Evolutionary conservation across 495 filamentous ascomycete species (phyloP).

Genomic region (Beverwykella pulmonaria): DNA sequence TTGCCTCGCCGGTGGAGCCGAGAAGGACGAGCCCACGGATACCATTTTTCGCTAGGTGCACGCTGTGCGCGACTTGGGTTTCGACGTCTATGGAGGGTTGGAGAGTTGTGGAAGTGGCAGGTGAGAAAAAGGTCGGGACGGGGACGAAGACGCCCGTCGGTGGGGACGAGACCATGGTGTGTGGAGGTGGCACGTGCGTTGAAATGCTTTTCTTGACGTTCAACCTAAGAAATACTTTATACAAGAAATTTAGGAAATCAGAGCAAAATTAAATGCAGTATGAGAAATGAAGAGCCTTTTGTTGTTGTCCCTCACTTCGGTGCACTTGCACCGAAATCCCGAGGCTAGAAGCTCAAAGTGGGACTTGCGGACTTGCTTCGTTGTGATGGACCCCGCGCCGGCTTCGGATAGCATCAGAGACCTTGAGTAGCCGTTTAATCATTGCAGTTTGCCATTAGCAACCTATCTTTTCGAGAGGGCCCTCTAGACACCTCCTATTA

Average conservation of each 20-base stretch:
- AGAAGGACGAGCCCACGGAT: constrained; percentile 68
- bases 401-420: constrained; percentile 17
- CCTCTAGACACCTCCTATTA: neutral
- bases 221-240: neutral
- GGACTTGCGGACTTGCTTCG: neutral
- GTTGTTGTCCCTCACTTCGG: constrained; percentile 19
- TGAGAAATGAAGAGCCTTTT: constrained; percentile 3
- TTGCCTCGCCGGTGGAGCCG: constrained; percentile 69
- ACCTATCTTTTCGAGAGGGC: too few species aligned
- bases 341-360: constrained; percentile 13
- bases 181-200: constrained; percentile 21
- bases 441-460: too few species aligned
- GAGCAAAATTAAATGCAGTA: too few species aligned
- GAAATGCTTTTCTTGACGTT: neutral
- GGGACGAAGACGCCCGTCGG: constrained; percentile 52
- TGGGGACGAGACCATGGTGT: constrained; percentile 36
- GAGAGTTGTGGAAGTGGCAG: constrained; percentile 40
- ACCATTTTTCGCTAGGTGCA: constrained; percentile 64
- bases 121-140: constrained; percentile 57
- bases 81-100: constrained; percentile 56
- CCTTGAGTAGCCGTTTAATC: neutral
- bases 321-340: constrained; percentile 12
- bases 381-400: constrained; percentile 22
- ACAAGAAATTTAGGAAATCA: too few species aligned
- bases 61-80: constrained; percentile 60